These are phyloP conservation scores for Grifola frondosa DNA, from an alignment of 1,284 basidiomycete species.

Conservation along the genomic window DNA sequence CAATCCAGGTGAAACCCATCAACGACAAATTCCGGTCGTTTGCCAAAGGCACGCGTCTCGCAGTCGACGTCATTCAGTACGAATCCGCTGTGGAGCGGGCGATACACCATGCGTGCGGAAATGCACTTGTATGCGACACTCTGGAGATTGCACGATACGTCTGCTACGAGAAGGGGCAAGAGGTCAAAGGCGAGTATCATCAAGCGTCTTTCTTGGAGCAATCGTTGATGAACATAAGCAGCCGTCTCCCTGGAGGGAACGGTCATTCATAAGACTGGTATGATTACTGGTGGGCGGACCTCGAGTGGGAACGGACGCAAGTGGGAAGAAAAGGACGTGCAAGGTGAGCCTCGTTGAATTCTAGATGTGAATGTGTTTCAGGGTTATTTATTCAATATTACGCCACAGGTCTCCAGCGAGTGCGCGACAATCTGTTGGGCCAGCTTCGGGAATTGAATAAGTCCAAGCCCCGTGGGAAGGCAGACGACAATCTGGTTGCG, in stretches of 20 bases:
- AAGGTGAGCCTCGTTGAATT: constrained; percentile 47
- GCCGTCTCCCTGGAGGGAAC: constrained; percentile 97
- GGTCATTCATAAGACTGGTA: constrained; percentile 94
- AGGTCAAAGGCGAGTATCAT: constrained; percentile 81
- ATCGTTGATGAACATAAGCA: constrained; percentile 30
- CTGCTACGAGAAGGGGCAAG: constrained; percentile 91
- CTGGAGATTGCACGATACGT: constrained; percentile 91
- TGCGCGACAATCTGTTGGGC: constrained; percentile 73
- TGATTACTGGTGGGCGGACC: constrained; percentile 94
- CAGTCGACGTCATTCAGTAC: constrained; percentile 92
- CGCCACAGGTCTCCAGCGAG: constrained; percentile 62
- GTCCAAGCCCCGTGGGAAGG: constrained; percentile 78
- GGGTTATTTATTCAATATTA: not conserved
- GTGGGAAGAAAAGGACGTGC: constrained; percentile 93
- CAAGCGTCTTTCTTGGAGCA: not conserved
- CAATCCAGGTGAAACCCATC: constrained; percentile 90
- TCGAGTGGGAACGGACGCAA: constrained; percentile 71
- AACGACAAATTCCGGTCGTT: constrained; percentile 95
- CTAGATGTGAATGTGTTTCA: not conserved
- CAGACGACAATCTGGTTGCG: constrained; percentile 77
- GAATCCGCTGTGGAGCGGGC: constrained; percentile 88
- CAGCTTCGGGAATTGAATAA: constrained; percentile 83
- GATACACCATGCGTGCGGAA: constrained; percentile 96
- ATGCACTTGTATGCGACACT: constrained; percentile 91
- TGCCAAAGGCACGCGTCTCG: constrained; percentile 87